A percentile compares a stretch with the other conserved stretches of the same genome.
Conservation (phyloP, 1,139 yeast genomes). For the Geotrichum europaeum region DNA sequence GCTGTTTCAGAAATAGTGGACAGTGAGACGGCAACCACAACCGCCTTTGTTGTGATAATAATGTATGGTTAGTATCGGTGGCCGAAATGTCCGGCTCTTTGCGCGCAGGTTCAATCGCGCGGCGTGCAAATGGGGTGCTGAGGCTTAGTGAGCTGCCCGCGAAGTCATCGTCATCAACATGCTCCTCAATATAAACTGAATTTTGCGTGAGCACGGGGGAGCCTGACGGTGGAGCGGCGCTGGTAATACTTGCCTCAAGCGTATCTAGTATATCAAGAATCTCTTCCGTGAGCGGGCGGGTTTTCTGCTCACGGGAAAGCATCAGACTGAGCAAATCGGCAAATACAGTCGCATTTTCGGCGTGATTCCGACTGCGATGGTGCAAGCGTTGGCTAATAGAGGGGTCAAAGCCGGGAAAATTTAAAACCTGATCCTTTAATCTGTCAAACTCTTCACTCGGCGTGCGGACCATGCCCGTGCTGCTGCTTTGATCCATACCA, state of each 20-base stretch:
- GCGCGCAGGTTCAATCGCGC: background rate
- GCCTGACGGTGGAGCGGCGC: background rate
- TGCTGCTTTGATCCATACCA: conserved; percentile 2
- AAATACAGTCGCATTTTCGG: conserved; percentile 33
- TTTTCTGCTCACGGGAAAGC: conserved; percentile 34
- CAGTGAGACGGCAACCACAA: background rate
- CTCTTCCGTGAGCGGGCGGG: conserved; percentile 36
- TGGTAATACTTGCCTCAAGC: background rate
- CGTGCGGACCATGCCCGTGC: background rate
- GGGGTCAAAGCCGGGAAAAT: conserved; percentile 33
- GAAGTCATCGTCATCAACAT: background rate
- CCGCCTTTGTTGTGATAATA: background rate
- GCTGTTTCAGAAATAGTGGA: background rate
- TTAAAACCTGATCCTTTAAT: conserved; percentile 40
- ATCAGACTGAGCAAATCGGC: conserved; percentile 37
- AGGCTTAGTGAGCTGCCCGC: background rate
- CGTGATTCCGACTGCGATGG: background rate
- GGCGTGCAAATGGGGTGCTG: background rate
- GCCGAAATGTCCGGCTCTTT: background rate
- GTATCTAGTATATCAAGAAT: background rate
- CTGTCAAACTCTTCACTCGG: conserved; percentile 29
- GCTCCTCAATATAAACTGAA: background rate
- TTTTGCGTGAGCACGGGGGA: background rate
- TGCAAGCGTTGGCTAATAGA: background rate
- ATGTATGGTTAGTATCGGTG: background rate